These are phyloP conservation scores for Saposhnikovia divaricata DNA, from an alignment of 129 eudicot species.

Conservation along the genomic window DNA sequence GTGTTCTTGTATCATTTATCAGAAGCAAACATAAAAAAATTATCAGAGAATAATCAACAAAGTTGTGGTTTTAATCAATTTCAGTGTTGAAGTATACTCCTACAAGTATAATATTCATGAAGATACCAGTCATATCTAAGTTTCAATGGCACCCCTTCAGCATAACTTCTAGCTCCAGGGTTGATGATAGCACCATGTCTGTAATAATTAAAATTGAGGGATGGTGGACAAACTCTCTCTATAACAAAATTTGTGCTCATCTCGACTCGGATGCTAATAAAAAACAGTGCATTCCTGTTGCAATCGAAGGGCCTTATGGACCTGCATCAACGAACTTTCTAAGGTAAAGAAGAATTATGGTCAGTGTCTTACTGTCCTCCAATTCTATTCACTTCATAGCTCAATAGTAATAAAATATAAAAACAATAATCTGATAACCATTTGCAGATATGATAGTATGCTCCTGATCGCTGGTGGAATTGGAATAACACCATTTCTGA, in stretches of 20 bases:
- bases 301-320: conserved; percentile 88
- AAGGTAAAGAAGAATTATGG: conserved; percentile 29
- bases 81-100: conserved; percentile 73
- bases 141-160: conserved; percentile 89
- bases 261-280: conserved; percentile 29
- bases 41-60: background rate
- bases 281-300: conserved; percentile 47
- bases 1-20: conserved; percentile 5
- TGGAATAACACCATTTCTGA: conserved; percentile 81
- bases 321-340: conserved; percentile 55
- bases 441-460: conserved; percentile 66
- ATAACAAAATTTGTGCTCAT: conserved; percentile 27
- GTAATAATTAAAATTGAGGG: conserved; percentile 73
- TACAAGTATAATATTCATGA: conserved; percentile 69
- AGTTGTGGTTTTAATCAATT: conserved; percentile 11
- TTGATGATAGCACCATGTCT: conserved; percentile 58
- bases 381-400: background rate
- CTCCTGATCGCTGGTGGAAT: conserved; percentile 85
- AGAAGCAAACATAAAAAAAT: background rate
- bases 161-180: conserved; percentile 67
- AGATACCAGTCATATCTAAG: conserved; percentile 71
- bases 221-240: conserved; percentile 73
- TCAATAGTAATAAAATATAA: background rate
- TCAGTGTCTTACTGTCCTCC: background rate
- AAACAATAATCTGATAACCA: background rate